Base-by-base conservation (phyloP, 2,329 filamentous ascomycete genomes). In the Leptographium flavum region DNA sequence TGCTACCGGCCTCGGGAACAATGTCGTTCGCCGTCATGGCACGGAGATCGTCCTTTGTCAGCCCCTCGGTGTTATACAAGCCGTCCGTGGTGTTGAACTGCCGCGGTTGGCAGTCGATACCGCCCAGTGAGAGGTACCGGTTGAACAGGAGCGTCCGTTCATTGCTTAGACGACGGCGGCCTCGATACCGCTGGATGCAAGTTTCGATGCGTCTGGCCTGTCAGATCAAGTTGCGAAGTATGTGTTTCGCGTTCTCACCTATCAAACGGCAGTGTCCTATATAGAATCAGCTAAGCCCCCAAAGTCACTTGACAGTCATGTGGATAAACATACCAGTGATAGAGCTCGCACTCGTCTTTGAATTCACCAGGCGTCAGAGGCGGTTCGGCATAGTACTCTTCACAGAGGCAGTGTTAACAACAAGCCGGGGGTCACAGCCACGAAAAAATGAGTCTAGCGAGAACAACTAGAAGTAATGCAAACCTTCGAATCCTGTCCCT, bases 91-190 rank as follows among this genome's bases (percentile, higher is more conserved):
- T 72, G 23, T 64, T 74, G 55, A 88, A 93, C 52, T 69, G 63
- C 28, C 67, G 66, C 13, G 59, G 61, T 13, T 55, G 59, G 8
- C 71, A 66, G 37, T 87, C 79, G 35, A 98, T 73, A 4, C 92
- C 90, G 3, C 92, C 92, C 38, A 90, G 81, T 31, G 76, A 71
- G 47, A 96, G 74, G 57, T 92, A 94, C 51, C 83, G 84, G 55
- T 76, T 71, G 62, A 98, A 92, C 30, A 87, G 65, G 17, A 71
- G 66, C 5, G 68, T 60, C 22, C 78, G 77, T 4, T 76, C 67
- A 13, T 67, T 60, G 47, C 83, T 74, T 47, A 94, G 73, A 52
- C 84, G 87, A 28, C 88, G 82, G 39, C 80, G 83, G 31, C 75
- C 70, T 50, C 83, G 78, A 63, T 81, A 98, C 14, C 87, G 81